phyloP scores from a whole-genome alignment of 192 early-diverging fungal species.

The Backusella morwellensis region DNA sequence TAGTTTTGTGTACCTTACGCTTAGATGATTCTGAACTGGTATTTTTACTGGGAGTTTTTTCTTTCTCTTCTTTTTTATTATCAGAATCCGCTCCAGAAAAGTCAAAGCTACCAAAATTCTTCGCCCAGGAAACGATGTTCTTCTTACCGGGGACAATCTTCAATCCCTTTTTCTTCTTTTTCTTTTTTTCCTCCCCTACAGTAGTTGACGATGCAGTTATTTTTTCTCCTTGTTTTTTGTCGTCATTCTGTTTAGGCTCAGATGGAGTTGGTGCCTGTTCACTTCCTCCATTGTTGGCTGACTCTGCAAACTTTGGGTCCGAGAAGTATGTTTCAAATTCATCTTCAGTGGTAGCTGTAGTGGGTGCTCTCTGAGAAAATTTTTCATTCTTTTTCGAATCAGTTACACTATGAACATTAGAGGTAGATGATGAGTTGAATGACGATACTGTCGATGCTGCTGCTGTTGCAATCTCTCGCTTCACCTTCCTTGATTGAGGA shows the following conservation, averaged over 20 bases:
- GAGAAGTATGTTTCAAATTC: conserved; percentile 37
- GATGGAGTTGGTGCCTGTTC: neutral
- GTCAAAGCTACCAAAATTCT: conserved; percentile 23
- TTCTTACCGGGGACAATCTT: conserved; percentile 1
- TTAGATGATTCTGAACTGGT: neutral
- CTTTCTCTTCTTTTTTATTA: conserved; percentile 7
- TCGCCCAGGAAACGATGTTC: conserved; percentile 13
- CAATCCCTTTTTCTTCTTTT: neutral
- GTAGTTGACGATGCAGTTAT: neutral
- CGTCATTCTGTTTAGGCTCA: neutral
- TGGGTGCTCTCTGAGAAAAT: neutral
- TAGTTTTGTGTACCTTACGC: neutral
- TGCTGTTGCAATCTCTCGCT: neutral
- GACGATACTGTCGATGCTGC: neutral
- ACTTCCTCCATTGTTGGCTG: neutral
- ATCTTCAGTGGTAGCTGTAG: conserved; percentile 5
- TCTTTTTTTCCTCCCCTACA: conserved; percentile 12
- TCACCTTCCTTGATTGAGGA: conserved; percentile 1
- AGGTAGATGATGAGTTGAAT: neutral
- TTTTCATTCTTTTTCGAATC: neutral
- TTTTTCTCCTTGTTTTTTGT: neutral
- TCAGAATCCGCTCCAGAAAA: neutral
- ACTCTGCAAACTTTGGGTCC: conserved; percentile 3
- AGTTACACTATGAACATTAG: neutral
- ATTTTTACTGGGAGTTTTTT: neutral